phyloP scores from a whole-genome alignment of 2,329 filamentous ascomycete species.

The Metarhizium guizhouense region DNA sequence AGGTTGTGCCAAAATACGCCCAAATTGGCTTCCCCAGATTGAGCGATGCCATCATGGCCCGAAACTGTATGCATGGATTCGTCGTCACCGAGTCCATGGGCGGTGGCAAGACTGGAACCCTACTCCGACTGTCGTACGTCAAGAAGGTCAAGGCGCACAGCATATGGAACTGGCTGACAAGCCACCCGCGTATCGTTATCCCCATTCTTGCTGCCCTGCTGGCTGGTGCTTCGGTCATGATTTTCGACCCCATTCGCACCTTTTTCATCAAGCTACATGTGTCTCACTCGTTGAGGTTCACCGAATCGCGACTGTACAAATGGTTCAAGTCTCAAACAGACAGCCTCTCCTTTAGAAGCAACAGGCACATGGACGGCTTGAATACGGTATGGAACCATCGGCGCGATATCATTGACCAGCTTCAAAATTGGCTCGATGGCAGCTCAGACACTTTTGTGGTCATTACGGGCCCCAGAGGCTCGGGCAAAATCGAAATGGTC shows the following conservation, averaged over 20 bases:
- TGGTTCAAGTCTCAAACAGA: constrained; percentile 64
- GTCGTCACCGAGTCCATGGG: constrained; percentile 59
- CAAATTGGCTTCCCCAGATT: constrained; percentile 66
- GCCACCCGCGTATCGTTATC: constrained; percentile 80
- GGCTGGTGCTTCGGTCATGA: constrained; percentile 71
- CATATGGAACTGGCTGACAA: constrained; percentile 80
- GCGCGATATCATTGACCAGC: constrained; percentile 69
- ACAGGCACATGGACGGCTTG: constrained; percentile 58
- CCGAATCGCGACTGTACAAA: constrained; percentile 63
- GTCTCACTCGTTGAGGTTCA: constrained; percentile 64
- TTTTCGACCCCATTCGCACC: constrained; percentile 91
- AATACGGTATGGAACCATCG: constrained; percentile 83
- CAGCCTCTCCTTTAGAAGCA: constrained; percentile 54
- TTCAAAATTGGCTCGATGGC: constrained; percentile 80
- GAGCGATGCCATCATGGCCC: constrained; percentile 75
- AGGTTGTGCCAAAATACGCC: constrained; percentile 72
- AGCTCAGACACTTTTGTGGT: constrained; percentile 89
- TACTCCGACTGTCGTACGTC: constrained; percentile 77
- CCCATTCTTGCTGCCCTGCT: constrained; percentile 73
- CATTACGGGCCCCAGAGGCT: constrained; percentile 83
- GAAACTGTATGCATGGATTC: constrained; percentile 86
- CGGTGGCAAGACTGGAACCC: constrained; percentile 67
- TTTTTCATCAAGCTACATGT: constrained; percentile 89
- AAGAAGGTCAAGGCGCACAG: constrained; percentile 66
- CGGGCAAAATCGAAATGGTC: constrained; percentile 82